Evolutionary conservation across 139 green algal genomes (phyloP), one percentile per base, ranked within the genome.

Genomic region (Monoraphidium neglectum): DNA sequence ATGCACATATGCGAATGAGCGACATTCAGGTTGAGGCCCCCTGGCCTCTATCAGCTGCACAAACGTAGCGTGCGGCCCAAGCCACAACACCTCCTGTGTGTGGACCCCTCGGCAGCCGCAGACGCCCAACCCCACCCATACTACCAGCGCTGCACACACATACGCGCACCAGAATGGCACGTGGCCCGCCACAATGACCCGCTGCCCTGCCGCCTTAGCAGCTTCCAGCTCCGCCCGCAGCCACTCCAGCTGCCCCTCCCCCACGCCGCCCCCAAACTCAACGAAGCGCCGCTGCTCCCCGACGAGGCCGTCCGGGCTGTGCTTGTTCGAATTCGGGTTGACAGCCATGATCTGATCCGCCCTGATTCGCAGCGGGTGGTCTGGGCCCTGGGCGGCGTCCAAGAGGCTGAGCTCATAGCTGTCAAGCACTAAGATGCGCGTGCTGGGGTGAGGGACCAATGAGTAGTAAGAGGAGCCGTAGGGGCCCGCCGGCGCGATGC

Each of bases 341-440:
- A 51, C 43, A 8, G 43, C 43, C 43, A 51, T 51, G 91, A 91
- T 28, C 62, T 12, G 46, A 40, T 72, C 1, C 23, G 23, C 24
- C 30, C 30, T 1, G 4, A 28, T 16, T 60, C 1, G 35, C 4
- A 60, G 36, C 13, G 24, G 70, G 94, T 94, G 18, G 88, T 85
- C 75, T 95, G 95, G 28, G 81, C 37, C n/a, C 65, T 54, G 33
- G 77, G 61, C 30, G 94, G 77, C 37, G 89, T 76, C 89, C 33
- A 92, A 64, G 37, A 89, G 73, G 10, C 47, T 78, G 1, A 94
- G 66, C 61, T 97, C 93, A 74, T 97, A 97, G 0, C 74, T 80
- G 74, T 97, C 93, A 10, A 95, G 60, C 23, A 95, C 77, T 2
- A 97, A 73, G 61, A 97, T 82, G 0, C 84, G 76, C 83, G 81